Base-by-base conservation (phyloP, 768 basidiomycete species). In the Kwoniella europaea region DNA sequence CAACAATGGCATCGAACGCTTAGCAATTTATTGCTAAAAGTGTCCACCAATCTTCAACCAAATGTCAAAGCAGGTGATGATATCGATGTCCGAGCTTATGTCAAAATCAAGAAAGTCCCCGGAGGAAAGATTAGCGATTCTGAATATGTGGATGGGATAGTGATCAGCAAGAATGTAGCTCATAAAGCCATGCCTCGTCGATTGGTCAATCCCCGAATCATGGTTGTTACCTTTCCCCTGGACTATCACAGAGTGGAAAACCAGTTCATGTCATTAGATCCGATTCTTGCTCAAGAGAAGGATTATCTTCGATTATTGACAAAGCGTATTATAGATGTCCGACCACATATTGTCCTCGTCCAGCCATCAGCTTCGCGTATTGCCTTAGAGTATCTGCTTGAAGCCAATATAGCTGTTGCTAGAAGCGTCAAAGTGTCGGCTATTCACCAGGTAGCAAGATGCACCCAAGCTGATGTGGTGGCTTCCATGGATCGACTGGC, bases 31-130 rank as follows among this genome's bases (percentile, higher is more conserved):
- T 90, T 95, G 1, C 88, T 98, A 58, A 89, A 91, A 52, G 92
- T 96, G 55, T 92, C 94, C 3, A 89, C 90, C 22, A 92, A 93
- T 67, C 86, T 95, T 68, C 67, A 74, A 13, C 77, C 80, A 0
- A 75, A 84, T 56, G 78, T 83, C 73, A 74, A 77, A 24, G 90
- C 92, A 80, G 93, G 93, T 1, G 92, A 94, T 76, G 92, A 93
- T 73, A 94, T 98, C 90, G 97, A 98, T 82, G 91, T 97, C 24
- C 87, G 96, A 42, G 89, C 91, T 50, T 97, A 96, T 76, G 94
- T 98, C 58, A 98, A 98, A 85, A 95, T 98, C 84, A 98, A 99
- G 86, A 96, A 96, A 84, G 91, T 98, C 16, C 96, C 97, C 0
- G 97, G 97, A 24, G 97, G 97, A 4, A 86, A 88, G 46, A 94